Evolutionary conservation across 2,329 filamentous ascomycete genomes (phyloP), one percentile per base, ranked within the genome.

Genomic region (Penicillium psychrosexuale): DNA sequence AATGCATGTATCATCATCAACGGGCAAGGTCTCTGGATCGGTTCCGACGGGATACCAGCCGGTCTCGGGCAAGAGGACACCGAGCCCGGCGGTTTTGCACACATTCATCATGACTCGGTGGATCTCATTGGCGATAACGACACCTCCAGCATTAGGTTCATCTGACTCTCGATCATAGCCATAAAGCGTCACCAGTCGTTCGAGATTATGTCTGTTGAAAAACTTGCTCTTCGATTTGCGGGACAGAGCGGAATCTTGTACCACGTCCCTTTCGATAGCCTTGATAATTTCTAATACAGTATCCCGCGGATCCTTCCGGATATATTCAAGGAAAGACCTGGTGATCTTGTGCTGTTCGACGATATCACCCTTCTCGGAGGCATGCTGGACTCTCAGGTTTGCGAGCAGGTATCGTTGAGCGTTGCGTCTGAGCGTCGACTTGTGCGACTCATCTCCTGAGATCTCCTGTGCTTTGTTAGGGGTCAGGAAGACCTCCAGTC

Each of bases 21-120:
- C 73, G 9, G 75, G 72, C 40, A 76, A 72, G 19, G 80, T 76
- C 50, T 88, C 83, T 2, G 84, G 79, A 56, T 88, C 84, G 44
- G 81, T 77, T 12, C 84, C 83, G 38, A 86, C 84, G 7, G 91
- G 90, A 71, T 97, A 97, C 73, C 91, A 89, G n/a, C 91, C 92
- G 34, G 84, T 85, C 55, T 90, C 87, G 3, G 86, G 82, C 50
- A 91, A 83, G 49, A 96, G 76, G 2, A 95, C 82, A 13, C 93
- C 94, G 47, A 87, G 84, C 4, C 80, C 81, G 0, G 86, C 77
- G 39, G 83, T 86, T 1, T 90, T 95, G 72, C 91, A 97, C 3
- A 89, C 81, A 34, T 84, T 78, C 46, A 87, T 73, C 43, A 99
- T 77, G 61, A 97, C 90, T 1, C 85, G 82, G 61, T 97, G 91